A percentile compares a stretch with the other conserved stretches of the same genome.
phyloP scores from a whole-genome alignment of 2,329 filamentous ascomycete species.

The Alternaria panax region DNA sequence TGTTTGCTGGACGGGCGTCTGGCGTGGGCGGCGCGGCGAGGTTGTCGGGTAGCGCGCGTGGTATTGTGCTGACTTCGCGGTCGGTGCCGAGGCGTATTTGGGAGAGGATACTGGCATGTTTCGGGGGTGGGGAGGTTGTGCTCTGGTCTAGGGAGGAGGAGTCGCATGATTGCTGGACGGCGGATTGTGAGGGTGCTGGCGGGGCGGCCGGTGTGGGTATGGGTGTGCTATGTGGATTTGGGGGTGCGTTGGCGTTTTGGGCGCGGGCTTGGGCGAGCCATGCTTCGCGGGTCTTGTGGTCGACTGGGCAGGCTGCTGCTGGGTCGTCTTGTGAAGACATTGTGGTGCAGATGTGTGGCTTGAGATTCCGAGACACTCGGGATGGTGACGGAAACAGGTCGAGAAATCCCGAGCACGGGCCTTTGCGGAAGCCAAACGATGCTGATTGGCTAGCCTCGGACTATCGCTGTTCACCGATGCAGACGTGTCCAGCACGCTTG shows the following conservation, averaged over 20 bases:
- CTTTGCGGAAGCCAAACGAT: conserved; percentile 19
- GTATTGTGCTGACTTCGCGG: conserved; percentile 57
- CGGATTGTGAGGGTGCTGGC: conserved; percentile 19
- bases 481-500: conserved; percentile 2
- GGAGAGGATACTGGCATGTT: conserved; percentile 30
- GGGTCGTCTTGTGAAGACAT: conserved; percentile 45
- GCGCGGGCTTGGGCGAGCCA: conserved; percentile 78
- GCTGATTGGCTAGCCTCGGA: conserved; percentile 28
- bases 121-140: conserved; percentile 30
- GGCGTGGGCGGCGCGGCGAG: conserved; percentile 40
- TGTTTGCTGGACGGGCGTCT: conserved; percentile 66
- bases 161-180: conserved; percentile 47
- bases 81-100: conserved; percentile 45
- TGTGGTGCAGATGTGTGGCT: conserved; percentile 11
- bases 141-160: conserved; percentile 47
- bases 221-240: conserved; percentile 28
- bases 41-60: conserved; percentile 40
- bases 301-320: conserved; percentile 75
- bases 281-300: conserved; percentile 84
- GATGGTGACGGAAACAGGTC: conserved; percentile 29
- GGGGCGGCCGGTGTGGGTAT: conserved; percentile 30
- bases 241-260: conserved; percentile 34
- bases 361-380: conserved; percentile 13
- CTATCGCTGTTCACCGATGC: conserved; percentile 23
- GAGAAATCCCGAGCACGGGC: conserved; percentile 37